Evolutionary conservation across 768 basidiomycete genomes (phyloP).

Genomic region (Agaricus sinodeliciosus): DNA sequence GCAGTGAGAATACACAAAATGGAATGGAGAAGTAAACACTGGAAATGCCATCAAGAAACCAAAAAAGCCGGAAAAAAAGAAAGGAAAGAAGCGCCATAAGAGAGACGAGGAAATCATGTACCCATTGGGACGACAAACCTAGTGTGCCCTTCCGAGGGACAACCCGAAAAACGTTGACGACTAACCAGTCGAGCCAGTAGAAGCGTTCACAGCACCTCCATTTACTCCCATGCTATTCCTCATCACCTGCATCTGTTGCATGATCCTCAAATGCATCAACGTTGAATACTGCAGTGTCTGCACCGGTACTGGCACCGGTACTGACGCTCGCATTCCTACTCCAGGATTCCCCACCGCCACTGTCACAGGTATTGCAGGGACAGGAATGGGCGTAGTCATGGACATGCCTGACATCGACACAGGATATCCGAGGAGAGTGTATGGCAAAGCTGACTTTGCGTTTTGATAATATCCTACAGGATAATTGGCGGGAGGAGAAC

Average conservation of each 20-base stretch:
- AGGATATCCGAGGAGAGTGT: background rate
- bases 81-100: background rate
- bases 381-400: background rate
- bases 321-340: background rate
- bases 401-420: background rate
- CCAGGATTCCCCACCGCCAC: background rate
- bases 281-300: conserved; percentile 9
- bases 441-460: background rate
- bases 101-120: background rate
- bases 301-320: conserved; percentile 3
- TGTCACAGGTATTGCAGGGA: background rate
- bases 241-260: conserved; percentile 12
- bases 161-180: background rate
- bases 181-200: background rate
- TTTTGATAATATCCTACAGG: background rate
- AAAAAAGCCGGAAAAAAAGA: background rate
- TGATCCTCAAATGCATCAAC: conserved; percentile 10
- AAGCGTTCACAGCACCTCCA: background rate
- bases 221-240: conserved; percentile 6
- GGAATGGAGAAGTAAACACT: background rate
- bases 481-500: background rate
- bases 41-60: background rate
- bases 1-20: background rate
- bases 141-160: background rate
- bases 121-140: background rate